Base-by-base conservation (phyloP, 192 early-diverging fungal genomes). In the Blastocladiella britannica region DNA sequence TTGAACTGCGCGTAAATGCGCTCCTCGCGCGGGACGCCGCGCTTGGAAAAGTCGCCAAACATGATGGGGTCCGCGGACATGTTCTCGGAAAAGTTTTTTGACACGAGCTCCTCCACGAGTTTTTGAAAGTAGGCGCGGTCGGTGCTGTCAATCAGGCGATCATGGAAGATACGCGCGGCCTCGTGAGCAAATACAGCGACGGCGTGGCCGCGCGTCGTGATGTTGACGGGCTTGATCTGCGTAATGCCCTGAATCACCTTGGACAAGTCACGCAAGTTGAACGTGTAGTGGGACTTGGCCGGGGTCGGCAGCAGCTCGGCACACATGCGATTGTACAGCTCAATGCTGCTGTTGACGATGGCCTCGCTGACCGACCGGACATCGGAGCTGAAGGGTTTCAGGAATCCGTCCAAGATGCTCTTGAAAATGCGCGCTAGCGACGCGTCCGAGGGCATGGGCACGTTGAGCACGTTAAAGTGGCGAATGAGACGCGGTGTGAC, bases 161-260 rank as follows among this genome's bases (percentile, higher is more conserved):
- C 96, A 65, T 97, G 92, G 83, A 97, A 99, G 29, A 99, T 65
- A 54, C 96, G 88, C 51, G 94, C 70, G 8, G 80, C 93, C 75
- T 99, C 96, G 66, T 99, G 96, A 5, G 92, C 92, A 92, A 91
- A 97, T 53, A 97, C 80, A 51, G 92, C 76, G 37, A 99, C 83
- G 9, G 97, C 67, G 3, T 84, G 86, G 64, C 93, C 88, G 5
- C 87, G 72, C 47, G 71, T 70, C 30, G 85, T 69, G 3, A 74
- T 60, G 56, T 99, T 94, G 53, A 87, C 67, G 8, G 86, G 78
- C 51, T 82, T 84, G 60, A 97, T 83, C 60, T 79, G 77, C 9
- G 70, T 52, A 18, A 79, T 68, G 15, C 77, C 77, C 58, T 79
- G 77, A 23, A 79, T 64, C 7, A 79, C 77, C 61, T 73, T 70